Evolutionary conservation across 257 asterid genomes (phyloP).

Genomic region (Cordia subcordata): DNA sequence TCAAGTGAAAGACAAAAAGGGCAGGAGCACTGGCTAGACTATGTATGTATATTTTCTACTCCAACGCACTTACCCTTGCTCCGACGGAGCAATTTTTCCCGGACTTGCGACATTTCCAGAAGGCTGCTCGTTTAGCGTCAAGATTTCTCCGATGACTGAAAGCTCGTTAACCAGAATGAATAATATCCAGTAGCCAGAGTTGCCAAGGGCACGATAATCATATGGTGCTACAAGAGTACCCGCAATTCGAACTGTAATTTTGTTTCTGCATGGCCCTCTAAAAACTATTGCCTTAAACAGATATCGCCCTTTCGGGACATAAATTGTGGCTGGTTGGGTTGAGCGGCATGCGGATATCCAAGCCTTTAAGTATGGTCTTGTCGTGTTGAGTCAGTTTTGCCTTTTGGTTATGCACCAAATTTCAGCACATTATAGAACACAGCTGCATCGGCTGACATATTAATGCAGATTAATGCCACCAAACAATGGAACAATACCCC

Average conservation of each 20-base stretch:
- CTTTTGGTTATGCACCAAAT: constrained; percentile 72
- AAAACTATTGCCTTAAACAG: constrained; percentile 37
- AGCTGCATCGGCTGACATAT: constrained; percentile 11
- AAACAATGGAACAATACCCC: too few relatives aligned
- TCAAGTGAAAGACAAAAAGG: too few relatives aligned
- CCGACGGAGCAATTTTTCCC: constrained; percentile 46
- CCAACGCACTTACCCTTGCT: constrained; percentile 64
- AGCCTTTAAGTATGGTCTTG: constrained; percentile 44
- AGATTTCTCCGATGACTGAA: constrained; percentile 45
- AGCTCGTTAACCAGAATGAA: constrained; percentile 54
- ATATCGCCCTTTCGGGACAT: constrained; percentile 53
- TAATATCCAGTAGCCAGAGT: constrained; percentile 54
- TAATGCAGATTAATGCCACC: too few relatives aligned
- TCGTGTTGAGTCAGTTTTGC: constrained; percentile 60
- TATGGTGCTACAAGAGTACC: constrained; percentile 62
- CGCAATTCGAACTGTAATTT: constrained; percentile 39
- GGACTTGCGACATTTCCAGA: constrained; percentile 49
- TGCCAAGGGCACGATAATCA: constrained; percentile 37
- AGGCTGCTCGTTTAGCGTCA: constrained; percentile 54
- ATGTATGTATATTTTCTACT: too few relatives aligned
- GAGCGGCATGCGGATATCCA: constrained; percentile 76
- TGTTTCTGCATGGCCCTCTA: constrained; percentile 56
- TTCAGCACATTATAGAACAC: constrained; percentile 49
- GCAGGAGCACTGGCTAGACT: too few relatives aligned
- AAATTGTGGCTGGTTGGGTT: constrained; percentile 34